Conservation (phyloP, 768 basidiomycete genomes). For the Rhodotorula babjevae region DNA sequence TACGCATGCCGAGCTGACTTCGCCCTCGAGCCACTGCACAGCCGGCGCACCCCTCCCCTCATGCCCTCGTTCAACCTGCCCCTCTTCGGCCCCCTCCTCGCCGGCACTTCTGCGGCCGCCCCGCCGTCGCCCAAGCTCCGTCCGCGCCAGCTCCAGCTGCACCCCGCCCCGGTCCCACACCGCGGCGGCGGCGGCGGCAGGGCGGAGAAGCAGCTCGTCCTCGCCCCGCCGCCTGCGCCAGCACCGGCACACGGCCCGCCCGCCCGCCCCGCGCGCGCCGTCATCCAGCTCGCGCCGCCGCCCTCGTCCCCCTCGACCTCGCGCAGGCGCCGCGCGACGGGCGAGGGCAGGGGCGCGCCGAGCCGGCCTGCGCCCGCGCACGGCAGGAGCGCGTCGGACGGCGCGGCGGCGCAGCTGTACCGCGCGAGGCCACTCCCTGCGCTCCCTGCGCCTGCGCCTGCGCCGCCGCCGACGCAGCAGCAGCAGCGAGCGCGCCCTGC, state of each 20-base stretch:
- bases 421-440: not conserved
- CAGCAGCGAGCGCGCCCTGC: not conserved
- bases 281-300: not conserved
- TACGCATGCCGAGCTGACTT: no score
- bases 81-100: no score
- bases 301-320: not conserved
- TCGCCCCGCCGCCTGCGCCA: no score
- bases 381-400: not conserved
- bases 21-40: no score
- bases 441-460: not conserved
- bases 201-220: not conserved
- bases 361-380: not conserved
- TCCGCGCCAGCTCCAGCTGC: no score
- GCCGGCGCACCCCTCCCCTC: no score
- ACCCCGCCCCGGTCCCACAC: not conserved
- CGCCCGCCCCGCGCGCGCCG: not conserved
- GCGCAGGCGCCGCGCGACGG: not conserved
- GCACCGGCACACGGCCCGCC: no score
- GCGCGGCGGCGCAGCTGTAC: not conserved
- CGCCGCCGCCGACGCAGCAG: not conserved
- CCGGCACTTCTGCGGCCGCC: not conserved
- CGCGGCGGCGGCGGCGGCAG: no score
- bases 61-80: slow-evolving; percentile 3
- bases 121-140: not conserved
- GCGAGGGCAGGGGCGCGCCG: not conserved